Percentiles rank a stretch among this genome's conserved stretches.
Evolutionary conservation across 441 rosid genomes (phyloP).

Genomic region (Codiaeum variegatum): DNA sequence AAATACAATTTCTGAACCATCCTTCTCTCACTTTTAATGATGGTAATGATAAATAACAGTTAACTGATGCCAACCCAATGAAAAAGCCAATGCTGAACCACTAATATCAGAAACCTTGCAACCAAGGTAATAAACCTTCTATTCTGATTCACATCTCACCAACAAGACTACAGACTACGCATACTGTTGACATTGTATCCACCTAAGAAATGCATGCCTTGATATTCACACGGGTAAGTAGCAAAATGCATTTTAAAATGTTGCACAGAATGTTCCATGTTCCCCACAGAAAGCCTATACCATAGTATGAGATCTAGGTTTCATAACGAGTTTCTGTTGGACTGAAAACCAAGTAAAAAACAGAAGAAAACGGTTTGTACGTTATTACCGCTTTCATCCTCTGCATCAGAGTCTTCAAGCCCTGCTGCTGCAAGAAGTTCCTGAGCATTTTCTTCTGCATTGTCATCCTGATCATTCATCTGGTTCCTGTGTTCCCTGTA

Average conservation of each 20-base stretch:
- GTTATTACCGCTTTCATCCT: constrained; percentile 51
- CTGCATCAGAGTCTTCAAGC: constrained; percentile 90
- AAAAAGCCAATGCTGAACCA: not conserved
- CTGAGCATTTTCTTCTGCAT: constrained; percentile 67
- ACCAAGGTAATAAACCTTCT: not conserved
- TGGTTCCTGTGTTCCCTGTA: constrained; percentile 41
- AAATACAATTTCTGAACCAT: not conserved
- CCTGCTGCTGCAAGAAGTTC: constrained; percentile 92
- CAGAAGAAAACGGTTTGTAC: constrained; percentile 16
- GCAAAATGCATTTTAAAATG: not conserved
- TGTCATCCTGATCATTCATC: constrained; percentile 51
- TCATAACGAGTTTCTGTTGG: not conserved
- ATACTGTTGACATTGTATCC: not conserved
- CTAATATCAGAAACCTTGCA: not conserved
- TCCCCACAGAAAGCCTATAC: not conserved
- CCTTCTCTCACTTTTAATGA: not conserved
- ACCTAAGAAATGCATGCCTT: not conserved
- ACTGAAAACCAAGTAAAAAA: not conserved
- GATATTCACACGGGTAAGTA: not conserved
- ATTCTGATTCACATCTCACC: not conserved
- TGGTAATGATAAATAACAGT: not conserved
- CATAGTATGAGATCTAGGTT: not conserved
- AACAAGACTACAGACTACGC: not conserved
- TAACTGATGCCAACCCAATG: not conserved
- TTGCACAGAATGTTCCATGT: not conserved